phyloP scores from a whole-genome alignment of 305 asterid genomes.

The Ilex paraguariensis region DNA sequence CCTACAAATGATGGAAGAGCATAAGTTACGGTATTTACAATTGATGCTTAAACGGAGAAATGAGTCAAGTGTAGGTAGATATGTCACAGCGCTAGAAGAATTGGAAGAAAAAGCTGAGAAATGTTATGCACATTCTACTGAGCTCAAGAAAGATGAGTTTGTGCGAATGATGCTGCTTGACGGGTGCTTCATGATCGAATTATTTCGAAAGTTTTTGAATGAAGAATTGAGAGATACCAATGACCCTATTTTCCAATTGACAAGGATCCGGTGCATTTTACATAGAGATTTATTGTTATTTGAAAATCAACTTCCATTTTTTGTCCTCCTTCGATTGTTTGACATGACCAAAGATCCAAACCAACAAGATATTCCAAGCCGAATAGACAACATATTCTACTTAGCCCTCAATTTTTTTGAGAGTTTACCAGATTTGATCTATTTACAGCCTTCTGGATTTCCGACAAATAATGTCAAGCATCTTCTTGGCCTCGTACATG shows the following conservation, averaged over 20 bases:
- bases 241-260: slow-evolving; percentile 15
- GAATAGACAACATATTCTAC: too few relatives aligned
- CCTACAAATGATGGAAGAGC: slow-evolving; percentile 19
- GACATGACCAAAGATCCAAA: background rate
- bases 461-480: too few relatives aligned
- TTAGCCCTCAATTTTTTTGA: too few relatives aligned
- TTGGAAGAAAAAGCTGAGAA: slow-evolving; percentile 13
- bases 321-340: background rate
- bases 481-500: too few relatives aligned
- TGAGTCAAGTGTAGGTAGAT: background rate
- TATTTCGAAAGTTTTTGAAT: slow-evolving; percentile 9
- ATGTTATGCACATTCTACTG: slow-evolving; percentile 16
- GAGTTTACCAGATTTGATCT: too few relatives aligned
- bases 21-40: slow-evolving; percentile 16
- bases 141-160: slow-evolving; percentile 6
- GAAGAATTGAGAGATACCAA: background rate
- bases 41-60: slow-evolving; percentile 10
- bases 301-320: slow-evolving; percentile 4
- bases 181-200: slow-evolving; percentile 22
- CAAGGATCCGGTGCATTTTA: background rate
- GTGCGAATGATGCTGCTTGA: slow-evolving; percentile 25
- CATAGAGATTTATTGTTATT: background rate
- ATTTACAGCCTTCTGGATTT: too few relatives aligned
- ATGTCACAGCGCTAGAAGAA: slow-evolving; percentile 3
- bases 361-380: background rate